These are phyloP conservation scores for Ensete ventricosum DNA, from an alignment of 176 grass and related monocot genomes.

Conservation along the genomic window DNA sequence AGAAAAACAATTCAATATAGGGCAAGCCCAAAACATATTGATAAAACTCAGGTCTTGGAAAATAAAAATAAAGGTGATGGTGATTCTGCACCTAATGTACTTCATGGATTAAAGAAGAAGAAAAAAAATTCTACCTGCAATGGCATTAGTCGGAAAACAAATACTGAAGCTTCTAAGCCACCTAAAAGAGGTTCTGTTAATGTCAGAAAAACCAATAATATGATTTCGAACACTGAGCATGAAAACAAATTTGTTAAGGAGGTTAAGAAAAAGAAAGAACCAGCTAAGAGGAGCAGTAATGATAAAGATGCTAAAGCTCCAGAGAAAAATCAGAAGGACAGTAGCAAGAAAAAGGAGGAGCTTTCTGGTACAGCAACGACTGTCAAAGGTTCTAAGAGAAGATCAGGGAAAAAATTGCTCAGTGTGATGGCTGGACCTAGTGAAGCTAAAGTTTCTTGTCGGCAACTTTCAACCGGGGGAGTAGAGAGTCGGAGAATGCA, in stretches of 20 bases:
- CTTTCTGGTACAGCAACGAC: constrained; percentile 24
- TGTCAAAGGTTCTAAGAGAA: constrained; percentile 29
- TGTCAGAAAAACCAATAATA: constrained; percentile 9
- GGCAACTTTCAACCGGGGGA: not conserved
- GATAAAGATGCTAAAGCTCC: constrained; percentile 27
- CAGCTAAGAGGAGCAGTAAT: constrained; percentile 29
- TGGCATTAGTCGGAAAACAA: constrained; percentile 23
- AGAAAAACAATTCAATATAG: constrained; percentile 26
- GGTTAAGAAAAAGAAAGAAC: constrained; percentile 34
- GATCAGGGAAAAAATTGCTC: constrained; percentile 8
- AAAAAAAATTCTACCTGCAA: constrained; percentile 29
- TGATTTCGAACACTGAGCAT: constrained; percentile 21
- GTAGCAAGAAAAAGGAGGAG: constrained; percentile 23
- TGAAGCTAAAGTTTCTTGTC: not conserved
- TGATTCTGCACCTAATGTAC: constrained; percentile 16
- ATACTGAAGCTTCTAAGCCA: constrained; percentile 19
- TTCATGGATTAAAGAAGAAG: constrained; percentile 36
- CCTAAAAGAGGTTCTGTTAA: not conserved
- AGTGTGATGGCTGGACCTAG: not conserved
- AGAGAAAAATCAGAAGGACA: constrained; percentile 23
- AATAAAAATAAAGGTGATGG: constrained; percentile 21
- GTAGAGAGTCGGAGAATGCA: constrained; percentile 14
- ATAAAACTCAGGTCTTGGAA: constrained; percentile 18
- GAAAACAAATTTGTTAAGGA: constrained; percentile 24
- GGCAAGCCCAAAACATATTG: constrained; percentile 20